Evolutionary conservation across 2,329 filamentous ascomycete genomes (phyloP), one percentile per base, ranked within the genome.

Genomic region (Nemania diffusa): DNA sequence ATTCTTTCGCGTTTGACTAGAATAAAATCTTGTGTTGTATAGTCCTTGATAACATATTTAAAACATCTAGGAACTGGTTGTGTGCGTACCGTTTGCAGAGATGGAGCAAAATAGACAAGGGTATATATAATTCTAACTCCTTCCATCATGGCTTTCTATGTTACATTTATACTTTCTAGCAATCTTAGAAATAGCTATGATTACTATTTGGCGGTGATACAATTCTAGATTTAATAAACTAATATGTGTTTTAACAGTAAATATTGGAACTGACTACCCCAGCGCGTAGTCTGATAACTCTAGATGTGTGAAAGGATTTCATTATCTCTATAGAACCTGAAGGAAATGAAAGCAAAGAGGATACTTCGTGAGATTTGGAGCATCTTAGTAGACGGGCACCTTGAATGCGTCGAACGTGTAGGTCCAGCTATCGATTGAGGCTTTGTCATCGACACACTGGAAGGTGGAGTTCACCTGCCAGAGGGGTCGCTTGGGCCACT

Each of bases 401-500:
- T 51, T 51, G 29, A 57, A 51, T 1, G 52, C 42, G 7, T 51
- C 11, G n/a, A 57, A 51, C 5, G 24, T 51, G n/a, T 63, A 63
- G 1, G 29, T 42, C 42, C 60, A 57, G 44, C 42, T 57, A 13
- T 57, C 40, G 9, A 55, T 37, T 0, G 44, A 63, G 2, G 29
- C 52, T 6, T 57, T 5, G 3, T 65, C 62, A 13, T 55, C 67
- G 1, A 76, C 74, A 57, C 75, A 78, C 24, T 72, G 59, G 56
- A 76, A 73, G 3, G 32, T 60, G 1, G 69, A 72, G 48, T 76
- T 72, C 3, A 60, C 64, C 4, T 58, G 65, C 74, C 74, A 79
- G 34, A 75, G 59, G 64, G 79, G 73, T 69, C 79, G 74, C n/a
- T 75, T 73, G 4, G 80, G 80, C 79, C 78, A 83, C 58, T 74